Evolutionary conservation across 202 grass and related monocot genomes (phyloP).

Genomic region (Brachypodium distachyon): DNA sequence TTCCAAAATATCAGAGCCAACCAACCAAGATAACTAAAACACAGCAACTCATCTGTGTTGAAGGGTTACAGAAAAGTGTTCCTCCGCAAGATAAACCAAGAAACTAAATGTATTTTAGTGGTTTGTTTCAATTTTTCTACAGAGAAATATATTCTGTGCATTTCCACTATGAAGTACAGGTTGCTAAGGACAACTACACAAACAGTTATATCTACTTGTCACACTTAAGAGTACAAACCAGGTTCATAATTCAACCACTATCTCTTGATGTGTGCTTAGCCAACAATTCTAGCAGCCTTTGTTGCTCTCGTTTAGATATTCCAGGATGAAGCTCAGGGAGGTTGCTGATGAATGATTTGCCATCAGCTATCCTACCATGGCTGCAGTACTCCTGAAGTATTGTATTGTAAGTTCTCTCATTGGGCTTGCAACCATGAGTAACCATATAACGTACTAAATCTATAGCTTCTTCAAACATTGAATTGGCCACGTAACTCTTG

Average conservation of each 20-base stretch:
- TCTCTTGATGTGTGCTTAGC: constrained; percentile 12
- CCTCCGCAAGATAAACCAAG: not conserved
- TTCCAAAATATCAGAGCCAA: not conserved
- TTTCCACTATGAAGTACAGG: constrained; percentile 1
- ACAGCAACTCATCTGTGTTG: not conserved
- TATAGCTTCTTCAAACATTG: constrained; percentile 71
- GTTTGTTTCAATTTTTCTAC: not conserved
- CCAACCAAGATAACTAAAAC: not conserved
- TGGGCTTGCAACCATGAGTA: constrained; percentile 63
- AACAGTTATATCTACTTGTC: not conserved
- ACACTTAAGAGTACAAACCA: not conserved
- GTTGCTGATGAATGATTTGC: constrained; percentile 42
- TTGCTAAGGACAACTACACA: not conserved
- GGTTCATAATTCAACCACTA: not conserved
- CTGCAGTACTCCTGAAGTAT: constrained; percentile 62
- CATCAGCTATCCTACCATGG: constrained; percentile 48
- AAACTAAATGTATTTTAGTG: not conserved
- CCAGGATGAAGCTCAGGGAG: constrained; percentile 55
- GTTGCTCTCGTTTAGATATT: constrained; percentile 46
- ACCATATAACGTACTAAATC: constrained; percentile 71
- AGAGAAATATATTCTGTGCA: constrained; percentile 10
- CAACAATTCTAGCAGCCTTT: constrained; percentile 36
- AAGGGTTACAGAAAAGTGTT: not conserved
- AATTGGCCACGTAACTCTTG: constrained; percentile 56
- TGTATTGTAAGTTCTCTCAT: constrained; percentile 64